Conservation (phyloP, 1,284 basidiomycete species). For the Papiliotrema laurentii region DNA sequence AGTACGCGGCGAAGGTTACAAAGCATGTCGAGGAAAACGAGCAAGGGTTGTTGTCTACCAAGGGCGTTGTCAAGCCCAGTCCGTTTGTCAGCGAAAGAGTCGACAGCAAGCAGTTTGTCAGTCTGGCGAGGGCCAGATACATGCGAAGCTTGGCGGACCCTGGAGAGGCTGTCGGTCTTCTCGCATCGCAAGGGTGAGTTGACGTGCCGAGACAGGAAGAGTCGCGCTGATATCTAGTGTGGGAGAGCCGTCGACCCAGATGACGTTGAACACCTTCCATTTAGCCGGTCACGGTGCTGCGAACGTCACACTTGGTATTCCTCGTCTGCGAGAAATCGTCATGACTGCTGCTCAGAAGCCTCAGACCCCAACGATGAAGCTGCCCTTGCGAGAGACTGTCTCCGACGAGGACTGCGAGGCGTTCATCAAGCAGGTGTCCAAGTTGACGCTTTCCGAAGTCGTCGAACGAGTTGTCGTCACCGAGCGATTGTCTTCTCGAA, state of each 20-base stretch:
- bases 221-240: conserved; percentile 56
- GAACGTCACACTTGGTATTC: conserved; percentile 98
- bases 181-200: conserved; percentile 93
- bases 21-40: conserved; percentile 78
- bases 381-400: conserved; percentile 61
- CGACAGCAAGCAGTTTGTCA: conserved; percentile 61
- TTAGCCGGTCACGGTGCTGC: conserved; percentile 99
- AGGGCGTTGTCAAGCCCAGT: conserved; percentile 47
- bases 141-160: conserved; percentile 92
- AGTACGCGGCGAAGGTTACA: conserved; percentile 76
- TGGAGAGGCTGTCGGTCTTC: conserved; percentile 92
- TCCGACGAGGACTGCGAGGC: conserved; percentile 59
- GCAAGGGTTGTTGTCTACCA: conserved; percentile 65
- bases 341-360: conserved; percentile 98
- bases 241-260: conserved; percentile 98
- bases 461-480: conserved; percentile 79
- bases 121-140: conserved; percentile 84
- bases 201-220: conserved; percentile 4
- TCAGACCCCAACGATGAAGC: conserved; percentile 97
- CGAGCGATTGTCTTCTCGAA: conserved; percentile 62
- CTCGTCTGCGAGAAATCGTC: conserved; percentile 96
- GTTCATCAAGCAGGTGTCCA: conserved; percentile 89
- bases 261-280: conserved; percentile 99
- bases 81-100: conserved; percentile 34
- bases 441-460: conserved; percentile 82